Evolutionary conservation across 2,329 filamentous ascomycete species (phyloP).

Genomic region (Penicillium sp.): DNA sequence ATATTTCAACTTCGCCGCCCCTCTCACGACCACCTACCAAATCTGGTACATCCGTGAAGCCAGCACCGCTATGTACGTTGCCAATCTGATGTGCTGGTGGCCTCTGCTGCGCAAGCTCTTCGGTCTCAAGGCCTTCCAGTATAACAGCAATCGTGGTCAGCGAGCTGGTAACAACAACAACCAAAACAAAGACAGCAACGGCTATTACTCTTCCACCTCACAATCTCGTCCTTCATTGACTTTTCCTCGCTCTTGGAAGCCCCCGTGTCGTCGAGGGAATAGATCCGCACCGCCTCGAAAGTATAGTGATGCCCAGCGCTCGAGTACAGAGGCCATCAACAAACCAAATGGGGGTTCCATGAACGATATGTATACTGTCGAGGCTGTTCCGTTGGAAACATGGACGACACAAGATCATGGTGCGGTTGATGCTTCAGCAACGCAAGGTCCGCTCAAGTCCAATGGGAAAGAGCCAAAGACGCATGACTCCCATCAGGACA

Average conservation of each 20-base stretch:
- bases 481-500: not conserved
- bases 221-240: slow-evolving; percentile 23
- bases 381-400: slow-evolving; percentile 14
- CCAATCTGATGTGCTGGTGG: slow-evolving; percentile 43
- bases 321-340: slow-evolving; percentile 22
- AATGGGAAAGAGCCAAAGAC: not conserved
- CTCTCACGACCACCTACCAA: slow-evolving; percentile 38
- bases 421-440: slow-evolving; percentile 3
- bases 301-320: slow-evolving; percentile 6
- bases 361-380: slow-evolving; percentile 7
- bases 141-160: slow-evolving; percentile 26
- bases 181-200: slow-evolving; percentile 19
- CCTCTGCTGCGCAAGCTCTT: slow-evolving; percentile 31
- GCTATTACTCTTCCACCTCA: slow-evolving; percentile 15
- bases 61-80: slow-evolving; percentile 43
- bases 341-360: slow-evolving; percentile 8
- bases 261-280: slow-evolving; percentile 8
- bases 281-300: not conserved
- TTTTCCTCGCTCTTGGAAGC: slow-evolving; percentile 11
- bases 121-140: slow-evolving; percentile 28
- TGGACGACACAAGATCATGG: slow-evolving; percentile 6
- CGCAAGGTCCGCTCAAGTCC: slow-evolving; percentile 1
- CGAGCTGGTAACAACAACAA: slow-evolving; percentile 11
- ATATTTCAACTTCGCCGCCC: slow-evolving; percentile 42
- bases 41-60: slow-evolving; percentile 45